Evolutionary conservation across 306 rosid genomes (phyloP), one percentile per base, ranked within the genome.

Genomic region (Fragaria vesca): DNA sequence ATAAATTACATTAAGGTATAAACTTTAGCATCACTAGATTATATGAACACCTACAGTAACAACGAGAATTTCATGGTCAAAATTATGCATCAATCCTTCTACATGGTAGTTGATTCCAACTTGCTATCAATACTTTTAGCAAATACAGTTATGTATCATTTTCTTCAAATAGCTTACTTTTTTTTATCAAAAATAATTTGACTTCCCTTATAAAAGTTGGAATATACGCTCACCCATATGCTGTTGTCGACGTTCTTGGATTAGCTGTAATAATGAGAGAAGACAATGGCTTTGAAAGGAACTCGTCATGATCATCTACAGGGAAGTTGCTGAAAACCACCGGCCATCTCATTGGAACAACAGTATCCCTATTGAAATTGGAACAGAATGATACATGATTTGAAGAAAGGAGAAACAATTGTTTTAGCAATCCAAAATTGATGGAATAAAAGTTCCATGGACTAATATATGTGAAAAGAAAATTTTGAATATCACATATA

Each of bases 291-390:
- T 60, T 69, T 4, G 74, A 75, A 73, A 85, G 57, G 20, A 54
- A 71, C 67, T 48, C 12, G 30, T 16, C 48, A 55, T 20, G 12
- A 75, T 66, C 16, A 38, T 52, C 70, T 75, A 66, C n/a, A 1
- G 11, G 34, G 74, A 15, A 46, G 12, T 43, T 72, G 38, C 50
- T 58, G 3, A 43, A 50, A 3, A 52, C 52, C 50, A 62, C 42
- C 20, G 84, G 74, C 88, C 84, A 85, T 72, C 21, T 76, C 86
- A 82, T 82, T 61, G 88, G 88, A 82, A 79, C 66, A 12, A 45
- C 61, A 66, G 71, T 21, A 78, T 38, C 16, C 81, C 84, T 85
- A 69, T 7, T 10, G 7, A 47, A 73, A 76, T 38, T 40, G 32
- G 12, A 47, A 67, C 28, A n/a, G 12, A 24, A 26, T 24, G 8